Percentiles rank a stretch among this genome's conserved stretches.
Evolutionary conservation across 73 alveolate species (phyloP).

Genomic region (Tetrahymena elliotti): DNA sequence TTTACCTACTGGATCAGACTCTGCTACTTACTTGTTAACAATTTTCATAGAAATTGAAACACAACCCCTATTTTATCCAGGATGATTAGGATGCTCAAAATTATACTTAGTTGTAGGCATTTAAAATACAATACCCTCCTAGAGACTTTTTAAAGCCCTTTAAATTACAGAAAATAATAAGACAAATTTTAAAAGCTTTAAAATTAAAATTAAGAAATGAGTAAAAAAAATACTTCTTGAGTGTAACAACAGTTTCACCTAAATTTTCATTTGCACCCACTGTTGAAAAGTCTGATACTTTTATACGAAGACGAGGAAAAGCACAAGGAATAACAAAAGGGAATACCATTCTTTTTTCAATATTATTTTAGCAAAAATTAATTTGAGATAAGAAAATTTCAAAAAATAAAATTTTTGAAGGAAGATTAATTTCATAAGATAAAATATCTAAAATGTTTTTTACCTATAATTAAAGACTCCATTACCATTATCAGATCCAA

Average conservation of each 20-base stretch:
- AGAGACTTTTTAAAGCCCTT: conserved; percentile 50
- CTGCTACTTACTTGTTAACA: conserved; percentile 56
- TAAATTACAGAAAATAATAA: neutral
- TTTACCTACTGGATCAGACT: conserved; percentile 37
- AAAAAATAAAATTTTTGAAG: no score
- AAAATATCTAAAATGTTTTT: conserved; percentile 1
- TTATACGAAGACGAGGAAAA: conserved; percentile 80
- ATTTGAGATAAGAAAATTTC: neutral
- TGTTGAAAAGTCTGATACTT: conserved; percentile 72
- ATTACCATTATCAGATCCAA: conserved; percentile 86
- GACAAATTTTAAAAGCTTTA: neutral
- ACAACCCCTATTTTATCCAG: conserved; percentile 50
- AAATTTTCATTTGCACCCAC: conserved; percentile 62
- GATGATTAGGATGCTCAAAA: conserved; percentile 51
- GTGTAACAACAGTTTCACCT: conserved; percentile 60
- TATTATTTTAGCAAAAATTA: neutral
- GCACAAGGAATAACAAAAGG: conserved; percentile 73
- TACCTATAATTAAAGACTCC: conserved; percentile 90
- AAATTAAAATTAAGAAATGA: neutral
- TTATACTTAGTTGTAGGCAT: conserved; percentile 56
- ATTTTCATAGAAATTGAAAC: conserved; percentile 50
- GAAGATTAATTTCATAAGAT: no score
- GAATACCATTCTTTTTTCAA: conserved; percentile 12
- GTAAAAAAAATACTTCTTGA: conserved; percentile 35
- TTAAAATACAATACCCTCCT: conserved; percentile 68